Conservation (phyloP, 306 rosid genomes). For the apple (Malus domestica) region ASM211411v1 NC_041803.1:20447001-20447500, state of each 20-base stretch:
- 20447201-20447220: background rate
- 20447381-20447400: slow-evolving; percentile 89
- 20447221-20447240: background rate
- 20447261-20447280: background rate
- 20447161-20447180: background rate
- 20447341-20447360: slow-evolving; percentile 97
- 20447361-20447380: slow-evolving; percentile 61
- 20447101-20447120: too few species aligned
- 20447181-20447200: background rate
- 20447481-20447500: slow-evolving; percentile 65
- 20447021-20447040: background rate
- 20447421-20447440: slow-evolving; percentile 57
- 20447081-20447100: background rate
- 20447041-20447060: background rate
- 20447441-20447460: slow-evolving; percentile 57
- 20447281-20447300: background rate
- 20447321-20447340: slow-evolving; percentile 89
- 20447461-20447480: slow-evolving; percentile 58
- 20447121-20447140: too few species aligned
- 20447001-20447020: background rate
- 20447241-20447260: background rate
- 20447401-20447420: slow-evolving; percentile 67
- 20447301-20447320: slow-evolving; percentile 40
- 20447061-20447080: background rate
- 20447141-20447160: background rate